phyloP scores from a whole-genome alignment of 805 yeast genomes.

The Maudiozyma barnettii region DNA sequence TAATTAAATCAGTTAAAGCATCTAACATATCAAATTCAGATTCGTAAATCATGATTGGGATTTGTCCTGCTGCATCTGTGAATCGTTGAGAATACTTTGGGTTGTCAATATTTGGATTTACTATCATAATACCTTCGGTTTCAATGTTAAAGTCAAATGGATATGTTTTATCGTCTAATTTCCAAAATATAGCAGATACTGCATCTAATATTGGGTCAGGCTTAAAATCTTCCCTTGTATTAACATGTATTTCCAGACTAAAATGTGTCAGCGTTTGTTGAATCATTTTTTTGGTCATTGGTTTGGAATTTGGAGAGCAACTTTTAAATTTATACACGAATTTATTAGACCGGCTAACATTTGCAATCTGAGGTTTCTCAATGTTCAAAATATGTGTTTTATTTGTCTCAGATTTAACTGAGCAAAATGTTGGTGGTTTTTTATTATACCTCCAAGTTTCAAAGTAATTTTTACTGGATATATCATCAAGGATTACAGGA shows the following conservation, averaged over 20 bases:
- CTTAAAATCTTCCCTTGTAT: slow-evolving; percentile 36
- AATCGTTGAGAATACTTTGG: slow-evolving; percentile 4
- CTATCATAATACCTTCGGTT: slow-evolving; percentile 33
- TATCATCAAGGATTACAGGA: slow-evolving; percentile 5
- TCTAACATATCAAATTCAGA: slow-evolving; percentile 54
- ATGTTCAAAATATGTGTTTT: slow-evolving; percentile 6
- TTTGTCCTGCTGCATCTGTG: slow-evolving; percentile 11
- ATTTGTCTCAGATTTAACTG: slow-evolving; percentile 19
- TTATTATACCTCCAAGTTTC: slow-evolving; percentile 38
- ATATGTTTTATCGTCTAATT: slow-evolving; percentile 37
- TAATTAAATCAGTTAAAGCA: slow-evolving; percentile 45
- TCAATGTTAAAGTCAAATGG: slow-evolving; percentile 28
- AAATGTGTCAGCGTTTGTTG: slow-evolving; percentile 47
- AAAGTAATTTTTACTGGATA: slow-evolving; percentile 3
- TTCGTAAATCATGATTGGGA: slow-evolving; percentile 34
- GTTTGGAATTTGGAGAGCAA: slow-evolving; percentile 6
- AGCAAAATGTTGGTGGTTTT: slow-evolving; percentile 39
- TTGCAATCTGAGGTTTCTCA: slow-evolving; percentile 42
- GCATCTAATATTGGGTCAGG: slow-evolving; percentile 65
- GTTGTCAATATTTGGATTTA: slow-evolving; percentile 4
- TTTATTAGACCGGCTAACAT: slow-evolving; percentile 7
- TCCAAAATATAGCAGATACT: slow-evolving; percentile 55
- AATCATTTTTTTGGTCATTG: slow-evolving; percentile 31
- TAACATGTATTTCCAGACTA: slow-evolving; percentile 58
- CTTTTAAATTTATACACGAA: slow-evolving; percentile 5